A percentile compares a stretch with the other conserved stretches of the same genome.
phyloP scores from a whole-genome alignment of 2,329 filamentous ascomycete species.

The Coleophoma cylindrospora region DNA sequence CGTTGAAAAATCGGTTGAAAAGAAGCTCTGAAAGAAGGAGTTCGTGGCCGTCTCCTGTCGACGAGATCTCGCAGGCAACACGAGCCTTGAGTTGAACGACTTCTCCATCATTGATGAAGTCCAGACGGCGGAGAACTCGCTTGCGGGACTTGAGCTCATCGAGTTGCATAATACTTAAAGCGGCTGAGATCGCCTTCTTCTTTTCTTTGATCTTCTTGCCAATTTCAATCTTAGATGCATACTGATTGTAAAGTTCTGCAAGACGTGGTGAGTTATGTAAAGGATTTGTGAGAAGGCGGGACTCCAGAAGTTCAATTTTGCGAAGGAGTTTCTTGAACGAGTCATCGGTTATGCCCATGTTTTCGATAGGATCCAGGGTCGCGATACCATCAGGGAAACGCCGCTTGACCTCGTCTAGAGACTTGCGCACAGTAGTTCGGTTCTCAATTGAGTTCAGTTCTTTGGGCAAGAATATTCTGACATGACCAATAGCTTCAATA shows the following conservation, averaged over 20 bases:
- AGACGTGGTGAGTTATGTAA: constrained; percentile 86
- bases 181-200: constrained; percentile 81
- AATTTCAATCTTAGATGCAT: constrained; percentile 73
- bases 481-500: constrained; percentile 77
- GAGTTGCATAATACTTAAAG: constrained; percentile 83
- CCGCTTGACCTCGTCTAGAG: constrained; percentile 72
- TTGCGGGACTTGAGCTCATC: constrained; percentile 96
- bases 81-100: constrained; percentile 96
- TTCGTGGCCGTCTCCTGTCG: constrained; percentile 76
- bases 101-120: constrained; percentile 92
- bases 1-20: constrained; percentile 98
- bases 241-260: constrained; percentile 80
- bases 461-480: constrained; percentile 77
- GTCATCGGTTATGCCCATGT: constrained; percentile 92
- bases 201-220: constrained; percentile 76
- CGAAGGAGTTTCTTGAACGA: constrained; percentile 87
- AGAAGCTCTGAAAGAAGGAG: constrained; percentile 87
- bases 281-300: constrained; percentile 80
- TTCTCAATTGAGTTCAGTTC: constrained; percentile 67
- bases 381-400: constrained; percentile 92
- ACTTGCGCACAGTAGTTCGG: constrained; percentile 61
- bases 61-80: constrained; percentile 96
- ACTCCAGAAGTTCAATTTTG: constrained; percentile 97
- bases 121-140: constrained; percentile 86
- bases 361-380: constrained; percentile 86